phyloP scores from a whole-genome alignment of 768 basidiomycete genomes.

The Leccinum arenicola region DNA sequence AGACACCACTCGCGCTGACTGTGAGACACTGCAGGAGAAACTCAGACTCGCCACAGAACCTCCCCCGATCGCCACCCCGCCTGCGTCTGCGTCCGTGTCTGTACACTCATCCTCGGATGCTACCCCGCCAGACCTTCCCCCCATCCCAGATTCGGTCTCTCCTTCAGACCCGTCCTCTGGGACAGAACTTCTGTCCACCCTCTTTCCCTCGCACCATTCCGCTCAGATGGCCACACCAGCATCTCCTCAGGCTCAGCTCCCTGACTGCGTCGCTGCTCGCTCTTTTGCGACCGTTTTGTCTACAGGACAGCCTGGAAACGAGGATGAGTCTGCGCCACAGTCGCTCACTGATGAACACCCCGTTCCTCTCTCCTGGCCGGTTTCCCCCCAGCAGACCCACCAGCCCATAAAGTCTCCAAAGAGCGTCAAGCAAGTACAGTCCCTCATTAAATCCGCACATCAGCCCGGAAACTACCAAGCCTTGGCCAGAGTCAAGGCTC shows the following conservation, averaged over 20 bases:
- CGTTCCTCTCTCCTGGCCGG: constrained; percentile 25
- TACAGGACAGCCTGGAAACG: constrained; percentile 25
- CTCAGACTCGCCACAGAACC: constrained; percentile 15
- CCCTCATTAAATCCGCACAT: constrained; percentile 42
- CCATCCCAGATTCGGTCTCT: neutral
- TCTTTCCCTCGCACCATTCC: constrained; percentile 21
- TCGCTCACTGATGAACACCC: constrained; percentile 23
- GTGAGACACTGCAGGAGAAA: constrained; percentile 30
- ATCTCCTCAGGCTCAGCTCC: constrained; percentile 34
- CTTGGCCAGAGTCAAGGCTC: constrained; percentile 40
- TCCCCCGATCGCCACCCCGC: constrained; percentile 4
- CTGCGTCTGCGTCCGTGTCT: constrained; percentile 2
- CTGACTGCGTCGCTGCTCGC: constrained; percentile 34
- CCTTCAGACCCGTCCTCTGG: constrained; percentile 14
- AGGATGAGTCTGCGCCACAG: constrained; percentile 25
- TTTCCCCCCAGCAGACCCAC: constrained; percentile 9
- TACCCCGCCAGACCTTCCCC: constrained; percentile 8
- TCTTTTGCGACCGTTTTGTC: constrained; percentile 33
- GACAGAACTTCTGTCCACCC: constrained; percentile 17
- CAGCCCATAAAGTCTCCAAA: constrained; percentile 29
- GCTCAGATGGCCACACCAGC: constrained; percentile 31
- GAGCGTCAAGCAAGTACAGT: constrained; percentile 40
- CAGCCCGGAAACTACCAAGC: constrained; percentile 41
- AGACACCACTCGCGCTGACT: constrained; percentile 32
- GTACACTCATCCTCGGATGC: constrained; percentile 3